Evolutionary conservation across 352 stramenopile genomes (phyloP), one percentile per base, ranked within the genome.

Genomic region (Phytophthora gonapodyides): DNA sequence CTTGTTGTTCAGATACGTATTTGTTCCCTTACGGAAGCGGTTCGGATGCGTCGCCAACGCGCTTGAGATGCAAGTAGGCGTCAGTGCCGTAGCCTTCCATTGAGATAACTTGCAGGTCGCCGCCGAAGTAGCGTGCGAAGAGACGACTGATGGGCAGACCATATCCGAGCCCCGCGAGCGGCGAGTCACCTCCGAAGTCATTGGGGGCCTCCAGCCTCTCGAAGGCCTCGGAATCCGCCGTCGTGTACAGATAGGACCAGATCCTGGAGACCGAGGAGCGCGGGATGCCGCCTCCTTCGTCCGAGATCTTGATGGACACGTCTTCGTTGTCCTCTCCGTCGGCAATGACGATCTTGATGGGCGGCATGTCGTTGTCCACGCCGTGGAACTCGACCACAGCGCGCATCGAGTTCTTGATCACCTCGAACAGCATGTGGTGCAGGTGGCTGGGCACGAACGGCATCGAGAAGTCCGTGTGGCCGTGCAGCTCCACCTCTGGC

Each of bases 61-160:
- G 88, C 67, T 96, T 96, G 16, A 98, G 57, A 52, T 98, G 92
- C 59, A 98, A 61, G 62, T 98, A 98, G n/a, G 93, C 89, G 76
- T 99, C 98, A 0, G 97, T 99, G 41, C 98, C 98, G 71, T 99
- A 99, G 17, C 98, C 98, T 63, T 99, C 97, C 97, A 99, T 99
- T 11, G 96, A 99, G 75, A 99, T 99, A 50, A 99, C 97, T 67
- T 97, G 95, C 17, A 99, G 75, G 75, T 99, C 98, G 16, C 98
- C 98, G 21, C 97, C 98, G 77, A 99, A 99, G 82, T 99, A 99
- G 52, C 97, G 89, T 64, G 97, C 97, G 76, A 99, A 99, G n/a
- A 98, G 90, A 15, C 97, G 81, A 57, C 83, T 94, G 53, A 98
- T 98, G 8, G 97, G 97, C 41, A 99, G 76, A 0, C 97, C 97